Evolutionary conservation across 2,329 filamentous ascomycete genomes (phyloP).

Genomic region (Alternaria arbusti): DNA sequence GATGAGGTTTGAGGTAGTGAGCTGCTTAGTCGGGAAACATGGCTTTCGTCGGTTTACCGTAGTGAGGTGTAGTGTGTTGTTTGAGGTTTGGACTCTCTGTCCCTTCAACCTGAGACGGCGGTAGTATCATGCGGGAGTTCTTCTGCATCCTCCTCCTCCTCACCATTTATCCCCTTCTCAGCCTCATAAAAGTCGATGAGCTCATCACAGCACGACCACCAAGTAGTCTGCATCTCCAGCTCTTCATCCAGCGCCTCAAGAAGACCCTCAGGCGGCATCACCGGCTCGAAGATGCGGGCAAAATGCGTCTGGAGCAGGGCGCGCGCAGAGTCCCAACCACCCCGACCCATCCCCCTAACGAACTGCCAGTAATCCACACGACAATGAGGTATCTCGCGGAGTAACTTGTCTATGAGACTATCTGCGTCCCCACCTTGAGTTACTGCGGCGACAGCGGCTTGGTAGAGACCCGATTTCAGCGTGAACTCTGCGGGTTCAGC

Average conservation of each 20-base stretch:
- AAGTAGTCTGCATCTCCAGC: not conserved
- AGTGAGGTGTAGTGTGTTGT: not conserved
- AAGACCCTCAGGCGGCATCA: not conserved
- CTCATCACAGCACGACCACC: not conserved
- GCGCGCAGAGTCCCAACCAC: not conserved
- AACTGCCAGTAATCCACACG: not conserved
- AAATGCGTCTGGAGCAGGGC: not conserved
- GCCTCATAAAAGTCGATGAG: not conserved
- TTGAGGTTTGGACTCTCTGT: rapidly evolving
- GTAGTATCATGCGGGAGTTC: not conserved
- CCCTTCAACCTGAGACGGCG: not conserved
- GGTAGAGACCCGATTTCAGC: constrained; percentile 5
- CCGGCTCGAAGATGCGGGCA: not conserved
- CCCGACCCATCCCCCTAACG: not conserved
- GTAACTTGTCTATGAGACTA: not conserved
- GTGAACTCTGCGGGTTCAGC: constrained; percentile 2
- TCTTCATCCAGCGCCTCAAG: not conserved
- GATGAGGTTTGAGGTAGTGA: not conserved
- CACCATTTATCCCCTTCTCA: not conserved
- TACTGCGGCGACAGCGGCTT: not conserved
- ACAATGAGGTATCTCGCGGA: not conserved
- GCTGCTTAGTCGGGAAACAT: rapidly evolving
- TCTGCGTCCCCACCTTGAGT: not conserved
- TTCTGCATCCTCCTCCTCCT: not conserved
- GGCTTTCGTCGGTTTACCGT: not conserved